A percentile compares a stretch with the other conserved stretches of the same genome.
phyloP scores from a whole-genome alignment of 1,139 yeast genomes.

The Sugiyamaella grinbergsii region DNA sequence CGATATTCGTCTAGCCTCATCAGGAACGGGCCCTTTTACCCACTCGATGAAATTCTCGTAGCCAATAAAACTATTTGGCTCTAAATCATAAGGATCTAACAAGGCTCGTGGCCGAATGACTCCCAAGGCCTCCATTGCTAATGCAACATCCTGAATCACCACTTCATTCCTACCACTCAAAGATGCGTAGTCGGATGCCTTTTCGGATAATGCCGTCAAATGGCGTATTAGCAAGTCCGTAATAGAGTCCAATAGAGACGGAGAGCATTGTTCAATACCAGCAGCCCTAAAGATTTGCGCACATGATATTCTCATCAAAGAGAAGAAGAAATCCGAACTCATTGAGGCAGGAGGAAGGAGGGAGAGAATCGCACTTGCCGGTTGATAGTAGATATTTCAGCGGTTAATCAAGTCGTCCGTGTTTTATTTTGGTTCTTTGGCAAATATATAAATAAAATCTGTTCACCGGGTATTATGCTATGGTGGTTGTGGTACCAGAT shows the following conservation, averaged over 20 bases:
- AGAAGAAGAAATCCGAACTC: slow-evolving; percentile 55
- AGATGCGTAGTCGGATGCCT: slow-evolving; percentile 48
- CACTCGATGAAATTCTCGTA: slow-evolving; percentile 51
- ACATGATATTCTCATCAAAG: slow-evolving; percentile 62
- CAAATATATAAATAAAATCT: no score
- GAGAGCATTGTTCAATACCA: slow-evolving; percentile 72
- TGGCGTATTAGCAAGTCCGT: slow-evolving; percentile 65
- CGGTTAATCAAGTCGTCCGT: no score
- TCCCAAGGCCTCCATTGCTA: slow-evolving; percentile 59
- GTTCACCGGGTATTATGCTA: no score
- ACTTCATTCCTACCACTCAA: slow-evolving; percentile 47
- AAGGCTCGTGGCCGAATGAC: slow-evolving; percentile 53
- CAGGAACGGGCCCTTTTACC: slow-evolving; percentile 49
- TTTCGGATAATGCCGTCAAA: slow-evolving; percentile 50
- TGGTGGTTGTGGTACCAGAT: no score
- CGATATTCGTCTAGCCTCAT: slow-evolving; percentile 46
- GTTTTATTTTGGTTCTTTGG: no score
- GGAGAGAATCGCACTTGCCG: no score
- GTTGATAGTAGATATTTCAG: neutral
- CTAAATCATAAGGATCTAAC: slow-evolving; percentile 45
- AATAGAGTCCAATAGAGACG: slow-evolving; percentile 59
- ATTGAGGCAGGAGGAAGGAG: slow-evolving; percentile 27
- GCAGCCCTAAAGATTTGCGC: slow-evolving; percentile 67
- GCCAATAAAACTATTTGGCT: slow-evolving; percentile 41
- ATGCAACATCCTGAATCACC: slow-evolving; percentile 59